Percentiles rank a stretch among this genome's conserved stretches.
phyloP scores from a whole-genome alignment of 805 yeast genomes.

The Teunomyces panamensis region DNA sequence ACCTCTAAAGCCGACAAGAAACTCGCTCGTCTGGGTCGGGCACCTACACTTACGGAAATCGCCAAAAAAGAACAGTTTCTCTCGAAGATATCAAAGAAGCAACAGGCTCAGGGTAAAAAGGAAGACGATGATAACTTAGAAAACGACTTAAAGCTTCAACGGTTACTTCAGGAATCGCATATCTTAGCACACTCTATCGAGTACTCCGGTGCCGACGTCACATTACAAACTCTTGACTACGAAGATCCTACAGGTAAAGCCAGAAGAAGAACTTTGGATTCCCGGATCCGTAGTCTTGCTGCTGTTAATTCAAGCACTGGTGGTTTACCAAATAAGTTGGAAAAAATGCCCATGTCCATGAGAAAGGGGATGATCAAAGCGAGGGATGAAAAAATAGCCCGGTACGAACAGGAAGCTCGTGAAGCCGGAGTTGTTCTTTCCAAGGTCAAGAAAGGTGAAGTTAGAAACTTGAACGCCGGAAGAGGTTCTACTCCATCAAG shows the following conservation, averaged over 20 bases:
- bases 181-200: slow-evolving; percentile 45
- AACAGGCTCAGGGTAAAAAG: slow-evolving; percentile 31
- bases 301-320: slow-evolving; percentile 42
- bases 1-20: slow-evolving; percentile 49
- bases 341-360: slow-evolving; percentile 85
- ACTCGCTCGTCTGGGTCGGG: slow-evolving; percentile 57
- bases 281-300: slow-evolving; percentile 48
- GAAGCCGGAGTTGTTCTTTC: slow-evolving; percentile 91
- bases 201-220: slow-evolving; percentile 65
- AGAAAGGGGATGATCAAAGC: slow-evolving; percentile 78
- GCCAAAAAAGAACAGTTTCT: slow-evolving; percentile 23
- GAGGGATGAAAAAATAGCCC: slow-evolving; percentile 48
- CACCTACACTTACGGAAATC: slow-evolving; percentile 43
- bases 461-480: slow-evolving; percentile 55
- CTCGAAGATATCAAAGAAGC: slow-evolving; percentile 30
- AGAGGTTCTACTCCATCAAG: slow-evolving; percentile 50
- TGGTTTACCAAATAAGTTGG: slow-evolving; percentile 48
- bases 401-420: slow-evolving; percentile 71
- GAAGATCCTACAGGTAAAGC: slow-evolving; percentile 69
- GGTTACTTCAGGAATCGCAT: slow-evolving; percentile 70
- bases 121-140: slow-evolving; percentile 53
- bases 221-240: slow-evolving; percentile 58
- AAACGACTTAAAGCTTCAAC: slow-evolving; percentile 70
- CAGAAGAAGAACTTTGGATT: slow-evolving; percentile 59
- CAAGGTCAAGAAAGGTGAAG: slow-evolving; percentile 62